Base-by-base conservation (phyloP, 2,329 filamentous ascomycete genomes). In the Stagonosporopsis rhizophila region DNA sequence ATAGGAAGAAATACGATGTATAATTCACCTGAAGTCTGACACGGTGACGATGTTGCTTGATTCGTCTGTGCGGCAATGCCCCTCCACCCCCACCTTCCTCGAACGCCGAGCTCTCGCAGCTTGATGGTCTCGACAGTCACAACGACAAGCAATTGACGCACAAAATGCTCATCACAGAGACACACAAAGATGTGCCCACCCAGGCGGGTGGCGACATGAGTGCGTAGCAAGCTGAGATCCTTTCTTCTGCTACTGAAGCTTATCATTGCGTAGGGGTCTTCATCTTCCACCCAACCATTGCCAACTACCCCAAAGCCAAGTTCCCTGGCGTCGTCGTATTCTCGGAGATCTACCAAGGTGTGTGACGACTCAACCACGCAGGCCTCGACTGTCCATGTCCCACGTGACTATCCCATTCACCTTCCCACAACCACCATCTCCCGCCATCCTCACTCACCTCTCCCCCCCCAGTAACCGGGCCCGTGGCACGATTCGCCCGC, bases 281-380 rank as follows among this genome's bases (percentile, higher is more conserved):
- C 77, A 73, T 96, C 73, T 96, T 93, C 78, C 91, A 96, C 72
- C 93, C 93, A 7, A 87, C 85, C 14, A 89, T 97, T 64, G 85
- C 91, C 0, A 89, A 89, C 58, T 96, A 96, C 73, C 92, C 93
- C 25, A 88, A 95, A 64, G 93, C 93, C 77, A 92, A 87, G 70
- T 96, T 96, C 70, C 92, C 92, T 0, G 92, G 90, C 19, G 90
- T 97, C 5, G 89, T 91, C 14, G 82, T 97, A 53, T 97, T 96
- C 74, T 93, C 89, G 67, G 93, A 97, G 79, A 97, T 97, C 69
- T 97, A 97, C 73, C 93, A 97, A 87, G 92, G 92, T 92, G 76
- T 6, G 57, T 55, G 20, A 38, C 17, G 2, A 17, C 28, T 28
- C n/a, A n/a, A n/a, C 20, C 32, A 25, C 15, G 9, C 20, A n/a